Conservation (phyloP, 208 protist genomes). For the Herpetomonas samuelpessoai region DNA sequence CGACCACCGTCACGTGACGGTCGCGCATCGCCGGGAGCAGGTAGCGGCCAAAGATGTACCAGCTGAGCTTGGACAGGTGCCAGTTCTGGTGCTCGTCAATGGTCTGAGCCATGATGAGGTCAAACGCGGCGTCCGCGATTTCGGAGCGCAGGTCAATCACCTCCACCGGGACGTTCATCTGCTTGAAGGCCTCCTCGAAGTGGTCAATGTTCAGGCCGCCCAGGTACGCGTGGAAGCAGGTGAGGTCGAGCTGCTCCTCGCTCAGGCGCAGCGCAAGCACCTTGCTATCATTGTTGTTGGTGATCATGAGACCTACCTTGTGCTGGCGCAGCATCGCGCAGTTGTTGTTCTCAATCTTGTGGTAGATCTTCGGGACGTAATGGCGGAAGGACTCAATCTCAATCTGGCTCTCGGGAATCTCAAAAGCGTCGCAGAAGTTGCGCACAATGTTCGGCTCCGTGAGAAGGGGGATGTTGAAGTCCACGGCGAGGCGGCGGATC, state of each 20-base stretch:
- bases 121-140: slow-evolving; percentile 81
- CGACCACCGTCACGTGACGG: slow-evolving; percentile 79
- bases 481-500: slow-evolving; percentile 87
- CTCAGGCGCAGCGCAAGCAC: slow-evolving; percentile 77
- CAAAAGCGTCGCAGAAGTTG: slow-evolving; percentile 71
- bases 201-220: slow-evolving; percentile 77
- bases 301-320: slow-evolving; percentile 91
- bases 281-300: slow-evolving; percentile 87
- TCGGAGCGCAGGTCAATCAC: slow-evolving; percentile 89
- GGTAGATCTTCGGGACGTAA: slow-evolving; percentile 87
- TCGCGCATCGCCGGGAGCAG: slow-evolving; percentile 76
- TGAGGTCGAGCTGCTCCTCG: slow-evolving; percentile 76
- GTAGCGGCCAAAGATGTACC: slow-evolving; percentile 80
- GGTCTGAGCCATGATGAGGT: slow-evolving; percentile 85
- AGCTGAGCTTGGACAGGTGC: slow-evolving; percentile 82
- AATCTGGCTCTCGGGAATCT: slow-evolving; percentile 32
- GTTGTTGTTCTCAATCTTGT: slow-evolving; percentile 90
- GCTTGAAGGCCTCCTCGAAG: slow-evolving; percentile 73
- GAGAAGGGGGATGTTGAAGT: slow-evolving; percentile 88
- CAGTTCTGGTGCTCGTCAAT: slow-evolving; percentile 85
- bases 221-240: slow-evolving; percentile 90
- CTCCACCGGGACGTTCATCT: slow-evolving; percentile 72
- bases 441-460: slow-evolving; percentile 84
- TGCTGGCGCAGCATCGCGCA: slow-evolving; percentile 83
- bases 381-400: slow-evolving; percentile 83